Evolutionary conservation across 164 flowering plant genomes (phyloP), one percentile per base, ranked within the genome.

Genomic region (Nymphaea thermarum): DNA sequence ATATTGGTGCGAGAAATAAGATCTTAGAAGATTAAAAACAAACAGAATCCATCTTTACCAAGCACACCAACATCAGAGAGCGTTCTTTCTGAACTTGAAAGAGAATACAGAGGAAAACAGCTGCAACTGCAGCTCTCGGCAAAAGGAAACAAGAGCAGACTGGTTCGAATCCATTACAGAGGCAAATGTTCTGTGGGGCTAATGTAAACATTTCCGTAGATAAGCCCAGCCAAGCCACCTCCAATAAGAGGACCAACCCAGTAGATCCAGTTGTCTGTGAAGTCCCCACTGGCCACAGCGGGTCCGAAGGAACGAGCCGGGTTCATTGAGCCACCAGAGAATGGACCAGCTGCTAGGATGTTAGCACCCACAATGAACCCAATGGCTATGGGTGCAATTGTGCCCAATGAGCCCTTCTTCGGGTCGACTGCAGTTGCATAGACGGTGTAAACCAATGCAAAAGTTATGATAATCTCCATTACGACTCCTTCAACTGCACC

Each of bases 251-350:
- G 98, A 0, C 96, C 98, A 42, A 89, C 89, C 96, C 94, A 91
- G 78, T 91, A 89, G 78, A 92, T 77, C 98, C 96, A 91, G 84
- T 77, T 75, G 64, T 64, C 85, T 3, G 53, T 18, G 81, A 82
- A 92, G 81, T 88, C 83, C 0, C 98, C 92, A 60, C 86, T 81
- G 25, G 76, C 96, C 0, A 92, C 90, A 0, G 96, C 98, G 0
- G 98, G 98, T 5, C 98, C 98, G 55, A 90, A 90, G 2, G 95
- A 88, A 0, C 96, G 86, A 47, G 98, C 98, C 1, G 98, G 96
- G 87, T 92, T 92, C 98, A 90, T 93, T 36, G 98, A 92, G 14
- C 95, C 96, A 43, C 98, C 95, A 43, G 91, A 87, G 82, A 93
- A 93, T 2, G 98, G 90, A 41, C 93, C 98, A 51, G 93, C 96